Evolutionary conservation across 441 rosid genomes (phyloP).

Genomic region (Mallotus japonicus): DNA sequence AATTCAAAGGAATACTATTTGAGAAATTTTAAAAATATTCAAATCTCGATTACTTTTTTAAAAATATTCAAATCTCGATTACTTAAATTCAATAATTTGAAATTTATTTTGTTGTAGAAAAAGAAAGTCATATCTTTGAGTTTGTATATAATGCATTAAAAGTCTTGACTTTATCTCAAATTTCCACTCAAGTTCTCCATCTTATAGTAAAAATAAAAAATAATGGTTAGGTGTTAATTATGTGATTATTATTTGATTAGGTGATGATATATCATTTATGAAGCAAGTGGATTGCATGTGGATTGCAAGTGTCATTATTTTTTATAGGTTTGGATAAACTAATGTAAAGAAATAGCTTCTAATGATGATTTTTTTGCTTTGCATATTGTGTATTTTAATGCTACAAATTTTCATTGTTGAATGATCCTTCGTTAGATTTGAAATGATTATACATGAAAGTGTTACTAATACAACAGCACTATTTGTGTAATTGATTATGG

Average conservation of each 20-base stretch:
- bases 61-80: no score
- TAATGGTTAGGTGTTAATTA: slow-evolving; percentile 1
- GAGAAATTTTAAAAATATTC: no score
- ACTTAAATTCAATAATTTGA: no score
- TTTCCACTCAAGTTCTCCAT: no score
- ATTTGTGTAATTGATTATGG: not conserved
- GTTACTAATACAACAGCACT: not conserved
- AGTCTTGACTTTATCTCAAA: no score
- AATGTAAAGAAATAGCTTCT: slow-evolving; percentile 10
- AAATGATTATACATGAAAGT: not conserved
- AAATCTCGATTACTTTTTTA: no score
- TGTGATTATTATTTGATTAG: slow-evolving; percentile 22
- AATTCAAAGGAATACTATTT: no score
- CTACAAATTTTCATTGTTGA: slow-evolving; percentile 3
- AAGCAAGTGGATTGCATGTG: slow-evolving; percentile 32
- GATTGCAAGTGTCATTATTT: slow-evolving; percentile 12
- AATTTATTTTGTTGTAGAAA: no score
- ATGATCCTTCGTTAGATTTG: not conserved
- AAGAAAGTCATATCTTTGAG: no score
- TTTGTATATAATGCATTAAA: no score
- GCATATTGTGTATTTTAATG: not conserved
- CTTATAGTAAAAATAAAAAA: no score
- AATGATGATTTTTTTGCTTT: slow-evolving; percentile 6
- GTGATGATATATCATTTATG: slow-evolving; percentile 17
- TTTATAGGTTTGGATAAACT: not conserved